Conservation (phyloP, 1,284 basidiomycete species). For the Puccinia triticina region DNA sequence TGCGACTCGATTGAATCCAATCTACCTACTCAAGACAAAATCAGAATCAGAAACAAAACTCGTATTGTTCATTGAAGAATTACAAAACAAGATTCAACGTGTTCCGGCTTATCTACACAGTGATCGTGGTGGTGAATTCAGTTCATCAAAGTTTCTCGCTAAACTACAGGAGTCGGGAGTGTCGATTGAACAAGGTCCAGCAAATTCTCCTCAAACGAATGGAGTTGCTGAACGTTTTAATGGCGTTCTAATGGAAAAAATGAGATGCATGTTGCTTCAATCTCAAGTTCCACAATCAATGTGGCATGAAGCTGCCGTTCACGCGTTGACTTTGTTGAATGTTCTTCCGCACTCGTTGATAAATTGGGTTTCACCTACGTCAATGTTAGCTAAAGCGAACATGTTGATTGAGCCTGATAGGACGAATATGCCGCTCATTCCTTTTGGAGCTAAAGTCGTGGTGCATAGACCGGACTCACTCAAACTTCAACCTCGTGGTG, state of each 20-base stretch:
- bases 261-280: no score
- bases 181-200: background rate
- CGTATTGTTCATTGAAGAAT: background rate
- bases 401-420: background rate
- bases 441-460: no score
- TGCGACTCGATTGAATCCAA: background rate
- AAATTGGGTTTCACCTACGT: background rate
- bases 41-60: background rate
- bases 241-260: background rate
- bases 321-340: background rate
- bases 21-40: background rate
- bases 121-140: constrained; percentile 6
- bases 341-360: background rate
- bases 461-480: no score
- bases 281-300: background rate
- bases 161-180: no score
- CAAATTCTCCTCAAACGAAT: constrained; percentile 26
- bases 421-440: background rate
- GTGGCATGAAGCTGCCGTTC: background rate
- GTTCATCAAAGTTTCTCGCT: no score
- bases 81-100: background rate
- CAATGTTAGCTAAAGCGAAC: background rate
- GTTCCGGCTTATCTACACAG: constrained; percentile 1
- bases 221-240: constrained; percentile 10
- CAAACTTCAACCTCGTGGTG: no score